Conservation (phyloP, 805 yeast species). For the Candida andamanensis region DNA sequence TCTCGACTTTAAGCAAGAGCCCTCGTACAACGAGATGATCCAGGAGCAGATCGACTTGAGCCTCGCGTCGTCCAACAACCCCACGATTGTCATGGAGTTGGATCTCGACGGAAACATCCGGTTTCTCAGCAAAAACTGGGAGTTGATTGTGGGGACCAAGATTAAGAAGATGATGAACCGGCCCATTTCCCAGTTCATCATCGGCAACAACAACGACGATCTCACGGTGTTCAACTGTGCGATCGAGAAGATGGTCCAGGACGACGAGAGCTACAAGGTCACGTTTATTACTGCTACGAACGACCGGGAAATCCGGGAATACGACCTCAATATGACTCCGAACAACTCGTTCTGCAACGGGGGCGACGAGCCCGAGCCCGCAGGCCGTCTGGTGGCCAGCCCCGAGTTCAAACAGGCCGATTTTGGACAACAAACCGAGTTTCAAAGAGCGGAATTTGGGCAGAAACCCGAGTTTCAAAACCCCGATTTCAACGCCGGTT, state of each 20-base stretch:
- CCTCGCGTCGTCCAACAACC: slow-evolving; percentile 62
- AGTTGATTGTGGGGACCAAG: slow-evolving; percentile 64
- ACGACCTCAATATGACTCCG: slow-evolving; percentile 21
- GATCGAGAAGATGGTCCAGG: slow-evolving; percentile 60
- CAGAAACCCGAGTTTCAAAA: slow-evolving; percentile 2
- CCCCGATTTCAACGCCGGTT: slow-evolving; percentile 6
- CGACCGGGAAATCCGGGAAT: slow-evolving; percentile 10
- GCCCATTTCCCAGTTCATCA: slow-evolving; percentile 58
- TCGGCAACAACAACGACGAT: slow-evolving; percentile 60
- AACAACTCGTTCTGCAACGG: slow-evolving; percentile 17
- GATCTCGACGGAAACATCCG: slow-evolving; percentile 75
- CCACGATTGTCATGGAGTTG: slow-evolving; percentile 78
- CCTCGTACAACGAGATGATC: slow-evolving; percentile 13
- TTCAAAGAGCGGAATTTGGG: slow-evolving; percentile 5
- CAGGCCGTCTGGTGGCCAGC: too few relatives aligned
- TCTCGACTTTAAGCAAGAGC: not conserved
- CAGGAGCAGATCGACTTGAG: slow-evolving; percentile 50
- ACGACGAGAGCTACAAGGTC: slow-evolving; percentile 74
- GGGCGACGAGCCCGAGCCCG: not conserved
- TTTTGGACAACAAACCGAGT: not conserved
- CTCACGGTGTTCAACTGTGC: slow-evolving; percentile 65
- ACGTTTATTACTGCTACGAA: slow-evolving; percentile 58
- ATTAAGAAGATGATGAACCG: slow-evolving; percentile 47
- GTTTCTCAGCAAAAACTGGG: slow-evolving; percentile 77
- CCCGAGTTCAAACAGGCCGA: too few relatives aligned